These are phyloP conservation scores for Panicum hallii DNA, from an alignment of 202 grass and related monocot genomes.

Conservation along the genomic window DNA sequence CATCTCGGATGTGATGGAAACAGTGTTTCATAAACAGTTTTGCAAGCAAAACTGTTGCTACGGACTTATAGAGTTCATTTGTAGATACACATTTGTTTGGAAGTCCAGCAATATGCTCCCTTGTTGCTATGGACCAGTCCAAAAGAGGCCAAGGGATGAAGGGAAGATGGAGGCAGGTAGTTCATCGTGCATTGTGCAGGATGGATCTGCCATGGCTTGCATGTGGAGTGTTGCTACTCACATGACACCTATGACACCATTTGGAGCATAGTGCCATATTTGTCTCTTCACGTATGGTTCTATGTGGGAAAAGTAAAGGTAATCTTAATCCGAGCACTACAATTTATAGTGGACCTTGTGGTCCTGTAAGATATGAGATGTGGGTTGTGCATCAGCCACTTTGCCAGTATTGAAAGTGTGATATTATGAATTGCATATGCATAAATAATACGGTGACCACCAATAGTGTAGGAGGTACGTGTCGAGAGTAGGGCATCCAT, in stretches of 20 bases:
- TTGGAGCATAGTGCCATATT: slow-evolving; percentile 53
- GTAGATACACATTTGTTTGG: slow-evolving; percentile 28
- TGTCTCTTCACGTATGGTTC: slow-evolving; percentile 37
- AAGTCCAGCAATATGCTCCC: slow-evolving; percentile 39
- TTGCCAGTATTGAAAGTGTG: slow-evolving; percentile 48
- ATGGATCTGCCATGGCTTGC: slow-evolving; percentile 36
- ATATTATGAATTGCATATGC: slow-evolving; percentile 48
- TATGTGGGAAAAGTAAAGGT: slow-evolving; percentile 35
- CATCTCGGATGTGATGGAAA: slow-evolving; percentile 45
- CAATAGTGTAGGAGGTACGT: slow-evolving; percentile 10
- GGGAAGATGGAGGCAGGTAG: slow-evolving; percentile 29
- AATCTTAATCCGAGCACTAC: slow-evolving; percentile 55
- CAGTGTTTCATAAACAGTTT: slow-evolving; percentile 6
- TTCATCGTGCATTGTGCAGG: slow-evolving; percentile 50
- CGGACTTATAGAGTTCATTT: slow-evolving; percentile 12
- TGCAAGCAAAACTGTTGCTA: not conserved
- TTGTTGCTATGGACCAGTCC: slow-evolving; percentile 48
- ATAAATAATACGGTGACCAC: slow-evolving; percentile 36
- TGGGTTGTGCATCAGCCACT: slow-evolving; percentile 58
- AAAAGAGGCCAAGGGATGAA: slow-evolving; percentile 38
- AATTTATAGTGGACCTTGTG: slow-evolving; percentile 58
- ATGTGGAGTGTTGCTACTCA: slow-evolving; percentile 57
- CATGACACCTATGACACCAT: slow-evolving; percentile 59
- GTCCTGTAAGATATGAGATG: slow-evolving; percentile 43
- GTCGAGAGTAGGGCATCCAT: slow-evolving; percentile 30